A percentile compares a stretch with the other conserved stretches of the same genome.
These are phyloP conservation scores for Brettanomyces bruxellensis DNA, from an alignment of 805 yeast species.

Conservation along the genomic window DNA sequence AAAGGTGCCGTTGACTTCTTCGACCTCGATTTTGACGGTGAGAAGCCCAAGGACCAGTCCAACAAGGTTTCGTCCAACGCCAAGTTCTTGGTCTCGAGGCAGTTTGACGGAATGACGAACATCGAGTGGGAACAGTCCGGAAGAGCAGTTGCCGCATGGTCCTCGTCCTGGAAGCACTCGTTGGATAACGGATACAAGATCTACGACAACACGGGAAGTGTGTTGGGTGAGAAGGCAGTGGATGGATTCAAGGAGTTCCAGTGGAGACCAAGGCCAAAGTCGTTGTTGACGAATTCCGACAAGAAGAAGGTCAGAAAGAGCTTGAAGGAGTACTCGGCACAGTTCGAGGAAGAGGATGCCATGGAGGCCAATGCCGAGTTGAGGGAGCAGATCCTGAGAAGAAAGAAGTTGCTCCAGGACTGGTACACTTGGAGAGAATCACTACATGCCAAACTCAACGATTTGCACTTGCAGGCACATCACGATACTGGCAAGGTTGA, in stretches of 20 bases:
- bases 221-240: conserved; percentile 64
- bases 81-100: conserved; percentile 53
- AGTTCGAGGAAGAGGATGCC: conserved; percentile 90
- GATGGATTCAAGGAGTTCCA: conserved; percentile 81
- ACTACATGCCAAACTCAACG: conserved; percentile 38
- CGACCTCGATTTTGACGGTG: conserved; percentile 78
- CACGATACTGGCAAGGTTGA: conserved; percentile 41
- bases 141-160: conserved; percentile 80
- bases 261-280: conserved; percentile 97
- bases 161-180: conserved; percentile 75
- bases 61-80: conserved; percentile 48
- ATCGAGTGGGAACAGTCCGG: conserved; percentile 95
- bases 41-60: conserved; percentile 31
- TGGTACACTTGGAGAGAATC: conserved; percentile 75
- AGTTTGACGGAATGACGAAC: conserved; percentile 72
- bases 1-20: conserved; percentile 70
- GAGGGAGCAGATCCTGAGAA: conserved; percentile 77
- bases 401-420: conserved; percentile 73
- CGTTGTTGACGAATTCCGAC: conserved; percentile 66
- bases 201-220: conserved; percentile 74
- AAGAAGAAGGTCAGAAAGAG: conserved; percentile 86
- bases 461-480: conserved; percentile 35
- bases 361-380: conserved; percentile 92
- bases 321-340: conserved; percentile 80
- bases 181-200: conserved; percentile 87